These are phyloP conservation scores for Wickerhamomyces mucosus DNA, from an alignment of 805 yeast genomes.

Conservation along the genomic window DNA sequence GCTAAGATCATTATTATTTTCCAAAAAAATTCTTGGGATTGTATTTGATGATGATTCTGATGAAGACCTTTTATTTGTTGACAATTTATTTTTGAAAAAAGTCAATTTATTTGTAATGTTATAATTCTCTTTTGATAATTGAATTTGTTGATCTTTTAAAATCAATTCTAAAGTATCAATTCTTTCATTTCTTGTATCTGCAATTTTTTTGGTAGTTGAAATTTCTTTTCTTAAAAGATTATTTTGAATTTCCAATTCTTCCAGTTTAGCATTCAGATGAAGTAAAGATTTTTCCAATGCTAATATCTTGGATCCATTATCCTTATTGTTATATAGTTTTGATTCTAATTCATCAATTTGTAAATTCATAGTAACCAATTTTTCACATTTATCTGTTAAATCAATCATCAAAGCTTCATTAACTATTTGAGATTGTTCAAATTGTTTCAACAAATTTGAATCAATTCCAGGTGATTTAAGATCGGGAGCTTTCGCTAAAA, in stretches of 20 bases:
- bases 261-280: slow-evolving; percentile 47
- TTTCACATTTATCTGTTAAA: slow-evolving; percentile 17
- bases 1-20: no score
- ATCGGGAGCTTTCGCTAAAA: slow-evolving; percentile 10
- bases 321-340: slow-evolving; percentile 17
- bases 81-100: no score
- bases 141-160: slow-evolving; percentile 32
- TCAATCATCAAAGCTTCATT: slow-evolving; percentile 16
- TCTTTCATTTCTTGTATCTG: slow-evolving; percentile 46
- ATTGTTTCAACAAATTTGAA: slow-evolving; percentile 3
- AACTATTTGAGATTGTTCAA: slow-evolving; percentile 13
- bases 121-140: slow-evolving; percentile 1
- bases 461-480: background rate
- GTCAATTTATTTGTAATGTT: no score
- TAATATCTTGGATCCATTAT: slow-evolving; percentile 36
- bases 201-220: slow-evolving; percentile 41
- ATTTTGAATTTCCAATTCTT: slow-evolving; percentile 57
- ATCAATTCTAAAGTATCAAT: slow-evolving; percentile 44
- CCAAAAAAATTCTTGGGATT: no score
- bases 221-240: slow-evolving; percentile 46
- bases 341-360: slow-evolving; percentile 31
- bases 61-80: no score
- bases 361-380: slow-evolving; percentile 31
- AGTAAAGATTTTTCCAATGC: slow-evolving; percentile 49
- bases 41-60: no score